Evolutionary conservation across 345 rosid species (phyloP), one percentile per base, ranked within the genome.

Genomic region (Pugionium dolabratum): DNA sequence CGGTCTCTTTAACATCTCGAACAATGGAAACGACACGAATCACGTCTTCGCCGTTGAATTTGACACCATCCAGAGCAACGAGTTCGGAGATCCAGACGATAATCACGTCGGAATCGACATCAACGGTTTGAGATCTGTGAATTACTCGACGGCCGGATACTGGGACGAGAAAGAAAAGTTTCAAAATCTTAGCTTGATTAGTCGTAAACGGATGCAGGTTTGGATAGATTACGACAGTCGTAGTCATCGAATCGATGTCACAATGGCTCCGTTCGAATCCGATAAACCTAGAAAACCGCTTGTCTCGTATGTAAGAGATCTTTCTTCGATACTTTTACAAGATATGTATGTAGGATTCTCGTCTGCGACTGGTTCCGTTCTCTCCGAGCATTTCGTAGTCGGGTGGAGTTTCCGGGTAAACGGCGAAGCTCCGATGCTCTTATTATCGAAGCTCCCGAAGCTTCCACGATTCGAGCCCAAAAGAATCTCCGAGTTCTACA

Each of bases 321-420:
- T 87, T 2, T 82, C 97, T 27, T 71, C 78, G 4, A 29, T 81
- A 54, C 47, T 90, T 51, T 45, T 69, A 0, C 91, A 90, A 25
- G 83, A 55, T 35, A 90, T 93, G 97, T 87, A 78, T 40, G 86
- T 88, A n/a, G 97, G 97, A 0, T 93, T 93, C 77, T 82, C 97
- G 7, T 74, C 97, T 40, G 91, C 98, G 2, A 90, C 98, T 6
- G 98, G 98, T 9, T 69, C 91, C 53, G 88, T 90, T 2, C 82
- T 94, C 35, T 90, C 94, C 27, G 71, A 84, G 18, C 98, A 93
- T 73, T 90, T 81, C 60, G 58, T 93, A 9, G 56, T 78, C 26
- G 98, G 98, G 1, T 93, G 97, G 98, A 90, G 91, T 75, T 87
- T 93, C 47, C 60, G 69, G 42, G 65, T 84, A n/a, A 83, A 79